phyloP scores from a whole-genome alignment of 306 rosid genomes.

The Cucumis hystrix region DNA sequence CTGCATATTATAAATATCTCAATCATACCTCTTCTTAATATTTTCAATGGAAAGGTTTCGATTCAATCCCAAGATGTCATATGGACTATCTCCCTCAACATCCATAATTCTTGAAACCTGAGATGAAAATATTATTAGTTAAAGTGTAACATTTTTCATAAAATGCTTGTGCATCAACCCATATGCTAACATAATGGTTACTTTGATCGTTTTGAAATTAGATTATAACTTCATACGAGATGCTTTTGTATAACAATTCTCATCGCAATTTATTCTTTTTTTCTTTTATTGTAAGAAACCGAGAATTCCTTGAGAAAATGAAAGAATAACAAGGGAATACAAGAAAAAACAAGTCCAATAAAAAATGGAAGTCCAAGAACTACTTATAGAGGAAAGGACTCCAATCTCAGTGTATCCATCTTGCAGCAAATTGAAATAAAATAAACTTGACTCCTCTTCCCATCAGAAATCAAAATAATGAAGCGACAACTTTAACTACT shows the following conservation, averaged over 20 bases:
- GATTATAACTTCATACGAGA: not conserved
- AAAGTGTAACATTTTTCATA: not conserved
- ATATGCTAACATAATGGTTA: not conserved
- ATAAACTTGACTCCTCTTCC: not conserved
- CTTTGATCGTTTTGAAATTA: not conserved
- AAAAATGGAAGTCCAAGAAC: too few relatives aligned
- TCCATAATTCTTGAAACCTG: conserved; percentile 92
- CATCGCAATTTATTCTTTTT: not conserved
- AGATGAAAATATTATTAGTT: conserved; percentile 6
- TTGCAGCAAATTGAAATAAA: not conserved
- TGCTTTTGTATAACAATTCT: not conserved
- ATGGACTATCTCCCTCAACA: conserved; percentile 49
- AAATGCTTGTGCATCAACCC: not conserved
- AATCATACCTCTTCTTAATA: conserved; percentile 63
- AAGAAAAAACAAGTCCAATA: too few relatives aligned
- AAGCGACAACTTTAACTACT: not conserved
- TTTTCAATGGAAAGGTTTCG: conserved; percentile 56
- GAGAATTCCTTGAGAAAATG: too few relatives aligned
- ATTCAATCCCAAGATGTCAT: conserved; percentile 77
- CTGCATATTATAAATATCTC: not conserved
- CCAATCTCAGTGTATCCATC: not conserved
- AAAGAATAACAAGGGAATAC: too few relatives aligned
- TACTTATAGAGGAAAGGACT: too few relatives aligned
- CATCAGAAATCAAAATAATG: not conserved
- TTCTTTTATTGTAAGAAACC: too few relatives aligned